These are phyloP conservation scores for Erysimum pusillum DNA, from an alignment of 441 rosid genomes.

Conservation along the genomic window DNA sequence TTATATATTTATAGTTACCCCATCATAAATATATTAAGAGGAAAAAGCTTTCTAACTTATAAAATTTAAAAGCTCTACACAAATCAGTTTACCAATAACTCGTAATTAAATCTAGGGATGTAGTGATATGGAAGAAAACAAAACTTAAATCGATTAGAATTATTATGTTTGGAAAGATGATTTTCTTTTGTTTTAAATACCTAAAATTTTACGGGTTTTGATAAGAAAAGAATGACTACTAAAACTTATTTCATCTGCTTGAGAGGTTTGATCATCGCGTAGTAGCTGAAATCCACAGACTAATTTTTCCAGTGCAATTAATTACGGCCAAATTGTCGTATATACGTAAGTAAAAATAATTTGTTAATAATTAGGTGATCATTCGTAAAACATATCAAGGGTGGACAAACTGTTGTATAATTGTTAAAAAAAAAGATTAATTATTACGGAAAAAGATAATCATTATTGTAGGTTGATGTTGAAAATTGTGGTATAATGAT, in stretches of 20 bases:
- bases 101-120: too few species aligned
- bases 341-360: not conserved
- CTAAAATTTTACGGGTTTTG: not conserved
- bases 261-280: not conserved
- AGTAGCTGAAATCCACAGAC: slow-evolving; percentile 7
- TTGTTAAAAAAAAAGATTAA: slow-evolving; percentile 10
- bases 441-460: not conserved
- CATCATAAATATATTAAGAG: not conserved
- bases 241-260: not conserved
- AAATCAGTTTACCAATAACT: too few species aligned
- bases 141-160: not conserved
- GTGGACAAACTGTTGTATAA: not conserved
- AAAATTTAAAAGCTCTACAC: too few species aligned
- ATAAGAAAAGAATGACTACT: not conserved
- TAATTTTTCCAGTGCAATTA: not conserved
- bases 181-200: slow-evolving; percentile 5
- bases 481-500: slow-evolving; percentile 32
- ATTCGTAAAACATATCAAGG: slow-evolving; percentile 5
- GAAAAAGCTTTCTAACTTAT: too few species aligned
- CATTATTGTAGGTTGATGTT: not conserved
- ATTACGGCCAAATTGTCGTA: not conserved
- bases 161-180: not conserved
- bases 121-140: not conserved
- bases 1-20: slow-evolving; percentile 3
- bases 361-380: slow-evolving; percentile 3